Conservation (phyloP, 225 moss, liverwort and hornwort genomes). For the Lunularia cruciata region DNA sequence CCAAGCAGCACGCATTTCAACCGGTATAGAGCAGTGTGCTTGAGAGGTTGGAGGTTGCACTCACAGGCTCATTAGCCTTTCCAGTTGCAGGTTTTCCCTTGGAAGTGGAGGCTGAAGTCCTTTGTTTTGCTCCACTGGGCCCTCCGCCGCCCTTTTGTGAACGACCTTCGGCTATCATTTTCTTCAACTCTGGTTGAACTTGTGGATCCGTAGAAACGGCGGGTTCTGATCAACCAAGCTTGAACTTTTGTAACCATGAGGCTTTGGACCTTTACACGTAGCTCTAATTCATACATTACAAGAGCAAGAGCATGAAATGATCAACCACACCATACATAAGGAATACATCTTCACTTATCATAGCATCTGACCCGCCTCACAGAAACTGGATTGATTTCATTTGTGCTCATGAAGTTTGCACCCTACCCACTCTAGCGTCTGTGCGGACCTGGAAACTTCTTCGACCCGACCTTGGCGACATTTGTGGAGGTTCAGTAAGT, state of each 20-base stretch:
- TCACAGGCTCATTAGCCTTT: not conserved
- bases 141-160: conserved; percentile 8
- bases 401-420: too few species aligned
- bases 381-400: too few species aligned
- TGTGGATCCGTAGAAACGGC: conserved; percentile 8
- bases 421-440: too few species aligned
- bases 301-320: too few species aligned
- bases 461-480: not conserved
- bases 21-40: too few species aligned
- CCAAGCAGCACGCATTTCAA: too few species aligned
- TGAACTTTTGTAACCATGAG: not conserved
- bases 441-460: too few species aligned
- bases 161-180: conserved; percentile 21
- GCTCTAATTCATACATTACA: not conserved
- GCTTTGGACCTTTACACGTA: not conserved
- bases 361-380: not conserved
- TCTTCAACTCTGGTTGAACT: conserved; percentile 8
- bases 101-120: conserved; percentile 11
- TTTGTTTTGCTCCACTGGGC: conserved; percentile 18
- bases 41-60: not conserved
- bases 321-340: not conserved
- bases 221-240: not conserved
- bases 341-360: not conserved
- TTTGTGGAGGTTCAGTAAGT: not conserved
- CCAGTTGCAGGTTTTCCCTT: conserved; percentile 3